Conservation (phyloP, 2,329 filamentous ascomycete species). For the Botryosphaeria dothidea region DNA sequence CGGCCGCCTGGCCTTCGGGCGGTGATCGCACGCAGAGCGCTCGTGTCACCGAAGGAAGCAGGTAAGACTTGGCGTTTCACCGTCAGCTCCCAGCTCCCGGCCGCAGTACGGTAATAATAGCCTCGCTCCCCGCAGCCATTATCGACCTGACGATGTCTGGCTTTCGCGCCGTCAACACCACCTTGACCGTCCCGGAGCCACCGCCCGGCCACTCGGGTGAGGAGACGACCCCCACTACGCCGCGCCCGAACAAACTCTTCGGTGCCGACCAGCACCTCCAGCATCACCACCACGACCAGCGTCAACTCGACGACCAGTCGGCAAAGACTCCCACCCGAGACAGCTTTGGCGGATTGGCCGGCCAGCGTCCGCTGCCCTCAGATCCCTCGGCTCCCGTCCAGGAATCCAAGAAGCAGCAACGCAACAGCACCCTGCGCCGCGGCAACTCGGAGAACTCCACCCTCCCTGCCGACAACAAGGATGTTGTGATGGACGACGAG, state of each 20-base stretch:
- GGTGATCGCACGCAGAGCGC: slow-evolving; percentile 16
- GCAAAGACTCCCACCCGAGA: slow-evolving; percentile 66
- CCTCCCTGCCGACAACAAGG: slow-evolving; percentile 62
- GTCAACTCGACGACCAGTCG: slow-evolving; percentile 36
- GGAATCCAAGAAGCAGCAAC: slow-evolving; percentile 45
- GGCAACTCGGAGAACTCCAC: slow-evolving; percentile 37
- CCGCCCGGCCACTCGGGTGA: slow-evolving; percentile 50
- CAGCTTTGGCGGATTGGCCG: slow-evolving; percentile 49
- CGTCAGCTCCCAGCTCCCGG: slow-evolving; percentile 20
- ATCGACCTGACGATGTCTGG: slow-evolving; percentile 48
- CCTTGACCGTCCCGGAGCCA: slow-evolving; percentile 45
- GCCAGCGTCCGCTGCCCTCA: slow-evolving; percentile 48
- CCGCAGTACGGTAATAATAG: slow-evolving; percentile 18
- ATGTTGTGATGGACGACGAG: slow-evolving; percentile 77
- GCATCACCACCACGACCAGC: slow-evolving; percentile 34
- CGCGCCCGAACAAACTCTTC: slow-evolving; percentile 46
- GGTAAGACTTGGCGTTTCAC: slow-evolving; percentile 22
- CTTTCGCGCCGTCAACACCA: slow-evolving; percentile 63
- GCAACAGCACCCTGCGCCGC: slow-evolving; percentile 10
- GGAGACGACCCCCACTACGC: slow-evolving; percentile 59
- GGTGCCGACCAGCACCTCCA: slow-evolving; percentile 38
- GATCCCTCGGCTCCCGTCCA: slow-evolving; percentile 50
- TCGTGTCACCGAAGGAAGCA: slow-evolving; percentile 20
- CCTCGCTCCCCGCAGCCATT: slow-evolving; percentile 18
- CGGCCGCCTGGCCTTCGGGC: slow-evolving; percentile 20